phyloP scores from a whole-genome alignment of 352 stramenopile species.

The Globisporangium barbulae region DNA sequence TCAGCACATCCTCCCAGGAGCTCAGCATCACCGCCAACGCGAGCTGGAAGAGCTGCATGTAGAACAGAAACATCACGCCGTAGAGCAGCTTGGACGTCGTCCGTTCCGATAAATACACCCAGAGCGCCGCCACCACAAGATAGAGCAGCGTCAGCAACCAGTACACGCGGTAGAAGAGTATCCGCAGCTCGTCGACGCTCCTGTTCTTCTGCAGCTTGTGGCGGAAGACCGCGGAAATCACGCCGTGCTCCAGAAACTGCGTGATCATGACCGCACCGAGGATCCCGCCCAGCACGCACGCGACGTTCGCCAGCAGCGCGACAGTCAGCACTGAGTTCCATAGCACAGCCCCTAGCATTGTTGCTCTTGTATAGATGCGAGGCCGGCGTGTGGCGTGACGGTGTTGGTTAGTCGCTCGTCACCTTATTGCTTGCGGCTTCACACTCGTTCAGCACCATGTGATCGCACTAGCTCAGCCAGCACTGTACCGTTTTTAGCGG shows the following conservation, averaged over 20 bases:
- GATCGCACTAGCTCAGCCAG: neutral
- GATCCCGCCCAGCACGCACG: constrained; percentile 26
- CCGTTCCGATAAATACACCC: constrained; percentile 65
- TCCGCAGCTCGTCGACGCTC: constrained; percentile 30
- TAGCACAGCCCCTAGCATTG: constrained; percentile 14
- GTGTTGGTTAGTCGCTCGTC: neutral
- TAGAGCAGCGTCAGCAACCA: constrained; percentile 53
- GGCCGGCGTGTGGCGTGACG: neutral
- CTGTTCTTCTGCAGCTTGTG: constrained; percentile 44
- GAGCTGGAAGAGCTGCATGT: constrained; percentile 56
- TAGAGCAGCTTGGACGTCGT: constrained; percentile 41
- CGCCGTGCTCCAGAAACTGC: constrained; percentile 63
- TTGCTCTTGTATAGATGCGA: neutral
- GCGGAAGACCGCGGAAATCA: constrained; percentile 46
- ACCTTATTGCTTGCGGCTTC: neutral
- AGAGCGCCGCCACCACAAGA: constrained; percentile 34
- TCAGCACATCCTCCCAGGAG: constrained; percentile 50
- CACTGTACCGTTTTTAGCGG: neutral
- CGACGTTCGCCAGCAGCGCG: constrained; percentile 20
- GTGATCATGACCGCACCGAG: constrained; percentile 54
- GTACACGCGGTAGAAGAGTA: constrained; percentile 63
- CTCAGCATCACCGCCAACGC: constrained; percentile 51
- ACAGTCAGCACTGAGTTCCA: constrained; percentile 11
- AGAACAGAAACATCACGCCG: constrained; percentile 44
- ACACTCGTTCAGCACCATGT: neutral